Evolutionary conservation across 2,329 filamentous ascomycete species (phyloP).

Genomic region (Stenocarpella maydis): DNA sequence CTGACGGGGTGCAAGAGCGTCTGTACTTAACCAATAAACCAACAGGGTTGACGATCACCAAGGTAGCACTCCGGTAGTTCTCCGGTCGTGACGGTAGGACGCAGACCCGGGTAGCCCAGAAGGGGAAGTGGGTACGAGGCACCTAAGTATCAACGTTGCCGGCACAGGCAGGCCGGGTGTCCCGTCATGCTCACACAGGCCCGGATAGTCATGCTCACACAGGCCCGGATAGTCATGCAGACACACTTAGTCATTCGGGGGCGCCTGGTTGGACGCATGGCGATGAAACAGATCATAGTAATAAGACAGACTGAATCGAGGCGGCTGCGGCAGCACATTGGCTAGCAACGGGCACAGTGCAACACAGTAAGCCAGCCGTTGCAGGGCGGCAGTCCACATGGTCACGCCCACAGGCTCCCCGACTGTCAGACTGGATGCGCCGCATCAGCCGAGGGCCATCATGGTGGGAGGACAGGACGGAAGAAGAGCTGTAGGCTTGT

Average conservation of each 20-base stretch:
- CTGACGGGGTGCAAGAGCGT: neutral
- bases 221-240: neutral
- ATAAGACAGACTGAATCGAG: conserved; percentile 19
- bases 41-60: neutral
- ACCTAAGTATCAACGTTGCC: conserved; percentile 34
- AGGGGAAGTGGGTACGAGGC: conserved; percentile 9
- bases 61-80: conserved; percentile 4
- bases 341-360: conserved; percentile 33
- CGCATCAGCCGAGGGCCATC: neutral
- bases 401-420: conserved; percentile 18
- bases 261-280: conserved; percentile 17
- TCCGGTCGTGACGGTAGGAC: conserved; percentile 15
- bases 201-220: neutral
- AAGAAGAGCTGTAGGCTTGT: too few relatives aligned
- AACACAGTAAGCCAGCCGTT: conserved; percentile 35
- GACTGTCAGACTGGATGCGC: neutral
- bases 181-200: conserved; percentile 1
- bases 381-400: conserved; percentile 30
- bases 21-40: conserved; percentile 30
- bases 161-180: conserved; percentile 13
- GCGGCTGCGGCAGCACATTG: conserved; percentile 8
- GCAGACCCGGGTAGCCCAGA: conserved; percentile 16
- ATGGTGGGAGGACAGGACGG: conserved; percentile 6
- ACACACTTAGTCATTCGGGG: conserved; percentile 25
- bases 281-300: conserved; percentile 27